phyloP scores from a whole-genome alignment of 1,284 basidiomycete genomes.

The Caloboletus firmus region DNA sequence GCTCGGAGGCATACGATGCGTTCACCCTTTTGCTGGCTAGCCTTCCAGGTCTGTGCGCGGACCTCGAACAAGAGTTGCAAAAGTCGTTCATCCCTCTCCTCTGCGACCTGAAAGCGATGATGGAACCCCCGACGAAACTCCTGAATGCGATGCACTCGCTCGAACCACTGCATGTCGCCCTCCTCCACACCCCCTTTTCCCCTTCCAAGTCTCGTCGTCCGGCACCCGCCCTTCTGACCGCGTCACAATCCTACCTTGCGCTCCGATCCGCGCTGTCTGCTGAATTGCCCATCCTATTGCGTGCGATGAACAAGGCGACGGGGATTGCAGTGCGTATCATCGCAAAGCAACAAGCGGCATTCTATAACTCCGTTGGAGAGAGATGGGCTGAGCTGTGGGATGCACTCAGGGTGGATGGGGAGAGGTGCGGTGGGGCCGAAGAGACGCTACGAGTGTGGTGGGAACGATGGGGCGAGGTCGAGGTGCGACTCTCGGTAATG shows the following conservation, averaged over 20 bases:
- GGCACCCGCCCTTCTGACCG: slow-evolving; percentile 59
- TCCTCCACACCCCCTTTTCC: slow-evolving; percentile 60
- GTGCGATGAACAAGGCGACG: slow-evolving; percentile 57
- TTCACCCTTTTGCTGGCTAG: slow-evolving; percentile 60
- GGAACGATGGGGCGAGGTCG: slow-evolving; percentile 61
- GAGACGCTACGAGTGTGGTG: slow-evolving; percentile 72
- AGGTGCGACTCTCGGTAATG: slow-evolving; percentile 47
- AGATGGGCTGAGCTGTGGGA: slow-evolving; percentile 79
- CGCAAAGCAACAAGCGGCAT: slow-evolving; percentile 54
- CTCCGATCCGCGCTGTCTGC: slow-evolving; percentile 65
- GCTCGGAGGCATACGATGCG: slow-evolving; percentile 70
- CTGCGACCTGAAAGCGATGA: slow-evolving; percentile 52
- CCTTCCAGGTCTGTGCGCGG: slow-evolving; percentile 52
- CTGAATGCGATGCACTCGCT: slow-evolving; percentile 68
- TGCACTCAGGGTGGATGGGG: slow-evolving; percentile 70
- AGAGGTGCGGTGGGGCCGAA: slow-evolving; percentile 60
- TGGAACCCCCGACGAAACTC: slow-evolving; percentile 61
- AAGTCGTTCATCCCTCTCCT: slow-evolving; percentile 57
- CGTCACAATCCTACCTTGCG: slow-evolving; percentile 71
- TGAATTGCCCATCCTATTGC: slow-evolving; percentile 67
- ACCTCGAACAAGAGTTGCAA: slow-evolving; percentile 52
- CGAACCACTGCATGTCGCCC: slow-evolving; percentile 63
- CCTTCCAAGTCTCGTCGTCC: slow-evolving; percentile 55
- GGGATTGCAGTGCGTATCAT: slow-evolving; percentile 50
- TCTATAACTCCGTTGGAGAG: slow-evolving; percentile 57